Evolutionary conservation across 768 basidiomycete species (phyloP), one percentile per base, ranked within the genome.

Genomic region (Xerocomus spinulosus): DNA sequence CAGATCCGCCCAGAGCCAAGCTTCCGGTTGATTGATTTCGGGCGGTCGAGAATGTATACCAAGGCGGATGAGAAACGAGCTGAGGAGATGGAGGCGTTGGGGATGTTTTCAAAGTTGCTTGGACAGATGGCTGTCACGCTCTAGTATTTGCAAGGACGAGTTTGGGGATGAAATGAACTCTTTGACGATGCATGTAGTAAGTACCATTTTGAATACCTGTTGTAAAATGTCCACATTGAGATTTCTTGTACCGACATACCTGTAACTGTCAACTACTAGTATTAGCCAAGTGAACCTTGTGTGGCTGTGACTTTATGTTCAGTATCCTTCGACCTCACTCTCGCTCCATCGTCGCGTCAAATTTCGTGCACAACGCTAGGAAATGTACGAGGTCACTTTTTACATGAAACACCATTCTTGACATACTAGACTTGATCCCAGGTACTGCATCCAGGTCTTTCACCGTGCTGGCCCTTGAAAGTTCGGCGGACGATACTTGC

Each of bases 401-500:
- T n/a, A 32, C 14, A 6, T 3, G 3, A 37, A 42, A 45, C 44
- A 38, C 21, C 26, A 8, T 4, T 3, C 12, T 3, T 39, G 6
- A 24, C 17, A 35, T n/a, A 21, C 28, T 15, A 26, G 8, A 25
- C 10, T 28, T 28, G 26, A 28, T 28, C 15, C 12, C 29, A 57
- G 48, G 21, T 4, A 0, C 24, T 29, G 12, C 4, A 34, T 29
- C 35, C 40, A 57, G 61, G 20, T 13, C 26, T 18, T 82, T 88
- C 59, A 86, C 80, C 1, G 81, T 89, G 13, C 76, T 90, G 8
- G 86, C 81, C 8, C 59, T 95, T 30, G 93, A 96, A 67, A 84
- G 85, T 2, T 93, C 91, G 12, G 92, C 92, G 13, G 95, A 99
- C 65, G 96, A 98, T 61, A 89, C 92, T 1, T 95, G 92, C 57